These are phyloP conservation scores for Ballota nigra DNA, from an alignment of 257 asterid genomes.

Conservation along the genomic window DNA sequence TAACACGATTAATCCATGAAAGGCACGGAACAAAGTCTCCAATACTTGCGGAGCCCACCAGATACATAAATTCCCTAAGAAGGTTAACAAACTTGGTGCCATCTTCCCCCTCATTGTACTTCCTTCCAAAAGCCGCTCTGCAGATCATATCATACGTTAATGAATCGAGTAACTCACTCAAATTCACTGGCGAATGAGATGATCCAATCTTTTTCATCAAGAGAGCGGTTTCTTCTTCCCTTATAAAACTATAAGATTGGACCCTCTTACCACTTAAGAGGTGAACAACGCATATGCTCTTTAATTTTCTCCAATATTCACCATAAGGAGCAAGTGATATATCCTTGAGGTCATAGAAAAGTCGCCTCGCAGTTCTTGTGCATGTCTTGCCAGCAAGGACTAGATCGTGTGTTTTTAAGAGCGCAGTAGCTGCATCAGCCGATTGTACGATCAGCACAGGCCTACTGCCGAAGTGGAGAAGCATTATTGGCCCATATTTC, in stretches of 20 bases:
- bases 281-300: slow-evolving; percentile 39
- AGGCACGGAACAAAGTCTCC: slow-evolving; percentile 50
- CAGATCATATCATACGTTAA: slow-evolving; percentile 34
- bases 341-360: slow-evolving; percentile 29
- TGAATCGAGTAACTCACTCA: slow-evolving; percentile 25
- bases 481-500: too few relatives aligned
- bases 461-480: too few relatives aligned
- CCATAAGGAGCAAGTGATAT: neutral
- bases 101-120: slow-evolving; percentile 28
- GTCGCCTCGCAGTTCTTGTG: neutral
- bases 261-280: slow-evolving; percentile 46
- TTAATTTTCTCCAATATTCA: too few relatives aligned
- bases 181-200: slow-evolving; percentile 15
- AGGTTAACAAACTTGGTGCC: slow-evolving; percentile 29
- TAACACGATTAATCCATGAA: slow-evolving; percentile 40
- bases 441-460: too few relatives aligned
- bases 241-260: slow-evolving; percentile 18
- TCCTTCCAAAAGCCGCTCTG: slow-evolving; percentile 47
- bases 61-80: slow-evolving; percentile 24
- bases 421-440: too few relatives aligned
- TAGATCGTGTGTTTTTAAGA: too few relatives aligned
- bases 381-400: slow-evolving; percentile 27
- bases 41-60: slow-evolving; percentile 27
- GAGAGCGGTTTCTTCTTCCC: slow-evolving; percentile 39
- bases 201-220: slow-evolving; percentile 30